phyloP scores from a whole-genome alignment of 2,329 filamentous ascomycete species.

The Scopulariopsis brevicaulis region DNA sequence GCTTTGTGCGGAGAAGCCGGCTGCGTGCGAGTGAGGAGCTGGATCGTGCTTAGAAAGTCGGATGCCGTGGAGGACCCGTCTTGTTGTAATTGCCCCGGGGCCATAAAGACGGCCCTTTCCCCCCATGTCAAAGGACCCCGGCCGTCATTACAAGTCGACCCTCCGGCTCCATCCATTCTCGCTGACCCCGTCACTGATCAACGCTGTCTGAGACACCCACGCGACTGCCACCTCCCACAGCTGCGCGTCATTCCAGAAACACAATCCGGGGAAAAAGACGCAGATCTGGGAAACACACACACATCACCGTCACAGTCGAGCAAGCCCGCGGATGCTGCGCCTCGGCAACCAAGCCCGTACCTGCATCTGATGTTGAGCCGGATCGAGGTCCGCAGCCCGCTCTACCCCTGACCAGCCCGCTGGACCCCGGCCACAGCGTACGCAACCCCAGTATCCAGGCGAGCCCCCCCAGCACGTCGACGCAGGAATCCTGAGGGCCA shows the following conservation, averaged over 20 bases:
- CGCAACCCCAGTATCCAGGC: background rate
- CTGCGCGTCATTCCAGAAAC: background rate
- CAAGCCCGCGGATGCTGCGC: no score
- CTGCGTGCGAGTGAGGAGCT: background rate
- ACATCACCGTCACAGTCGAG: background rate
- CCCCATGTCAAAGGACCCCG: background rate
- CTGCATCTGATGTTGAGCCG: background rate
- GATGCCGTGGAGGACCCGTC: no score
- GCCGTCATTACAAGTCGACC: background rate
- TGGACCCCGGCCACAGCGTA: background rate
- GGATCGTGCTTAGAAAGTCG: background rate
- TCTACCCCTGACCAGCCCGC: background rate
- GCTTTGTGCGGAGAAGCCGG: background rate
- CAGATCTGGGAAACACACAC: background rate
- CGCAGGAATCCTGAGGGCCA: background rate
- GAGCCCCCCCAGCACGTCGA: background rate
- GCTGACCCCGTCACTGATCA: background rate
- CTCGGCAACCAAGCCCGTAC: no score
- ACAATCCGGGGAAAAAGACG: background rate
- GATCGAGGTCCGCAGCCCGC: background rate
- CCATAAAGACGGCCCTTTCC: background rate
- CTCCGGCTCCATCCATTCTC: background rate
- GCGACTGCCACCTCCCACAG: background rate
- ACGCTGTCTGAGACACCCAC: background rate
- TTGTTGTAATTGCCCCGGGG: background rate